Evolutionary conservation across 202 grass and related monocot genomes (phyloP).

Genomic region (Sporobolus alterniflorus): DNA sequence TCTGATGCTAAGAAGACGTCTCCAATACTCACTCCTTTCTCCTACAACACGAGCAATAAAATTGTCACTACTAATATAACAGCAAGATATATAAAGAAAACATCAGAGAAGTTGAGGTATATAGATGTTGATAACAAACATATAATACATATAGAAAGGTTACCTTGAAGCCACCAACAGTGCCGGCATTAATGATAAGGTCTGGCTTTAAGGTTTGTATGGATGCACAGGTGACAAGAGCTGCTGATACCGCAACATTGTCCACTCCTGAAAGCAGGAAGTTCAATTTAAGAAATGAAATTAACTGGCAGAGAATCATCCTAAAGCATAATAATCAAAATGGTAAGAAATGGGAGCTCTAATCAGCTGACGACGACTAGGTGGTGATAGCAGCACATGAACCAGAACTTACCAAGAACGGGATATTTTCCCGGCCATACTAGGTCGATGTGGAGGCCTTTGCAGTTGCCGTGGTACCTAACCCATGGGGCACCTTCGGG

Average conservation of each 20-base stretch:
- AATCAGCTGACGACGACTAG: background rate
- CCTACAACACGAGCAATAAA: constrained; percentile 33
- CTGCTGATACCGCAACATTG: constrained; percentile 78
- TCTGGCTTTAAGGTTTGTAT: constrained; percentile 90
- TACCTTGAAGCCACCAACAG: constrained; percentile 94
- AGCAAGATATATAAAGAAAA: background rate
- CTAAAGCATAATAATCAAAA: background rate
- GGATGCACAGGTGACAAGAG: constrained; percentile 86
- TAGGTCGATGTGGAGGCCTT: constrained; percentile 72
- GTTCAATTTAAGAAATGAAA: background rate
- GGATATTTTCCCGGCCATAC: constrained; percentile 89
- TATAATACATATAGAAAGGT: background rate
- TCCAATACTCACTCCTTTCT: constrained; percentile 79
- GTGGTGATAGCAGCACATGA: background rate
- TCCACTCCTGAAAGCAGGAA: constrained; percentile 72
- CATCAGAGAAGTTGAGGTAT: background rate
- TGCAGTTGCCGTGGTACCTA: constrained; percentile 78
- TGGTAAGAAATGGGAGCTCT: background rate
- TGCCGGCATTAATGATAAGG: constrained; percentile 95
- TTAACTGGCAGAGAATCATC: background rate
- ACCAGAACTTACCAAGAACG: constrained; percentile 52
- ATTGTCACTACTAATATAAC: background rate
- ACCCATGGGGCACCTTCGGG: constrained; percentile 88
- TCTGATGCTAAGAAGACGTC: constrained; percentile 86
- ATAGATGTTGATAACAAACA: background rate